Evolutionary conservation across 1,139 yeast genomes (phyloP), one percentile per base, ranked within the genome.

Genomic region (Blastobotrys capitulatus): DNA sequence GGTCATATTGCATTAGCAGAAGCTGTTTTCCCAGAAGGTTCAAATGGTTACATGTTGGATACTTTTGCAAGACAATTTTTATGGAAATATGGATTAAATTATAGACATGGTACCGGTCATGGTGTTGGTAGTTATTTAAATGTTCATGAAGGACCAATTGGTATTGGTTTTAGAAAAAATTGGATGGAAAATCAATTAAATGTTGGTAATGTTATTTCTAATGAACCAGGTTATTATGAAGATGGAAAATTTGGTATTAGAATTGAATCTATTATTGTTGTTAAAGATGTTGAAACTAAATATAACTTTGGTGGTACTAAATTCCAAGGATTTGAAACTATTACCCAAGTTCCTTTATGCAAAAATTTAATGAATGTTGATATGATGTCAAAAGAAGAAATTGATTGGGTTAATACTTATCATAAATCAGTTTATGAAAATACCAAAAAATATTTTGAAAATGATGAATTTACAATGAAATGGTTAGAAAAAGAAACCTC

Each of bases 111-210:
- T 27, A 94, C 98, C 1, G 94, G 97, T 1, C 99, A 94, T 67
- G 98, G 98, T n/a, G 82, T 94, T 47, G 98, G 97, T 3, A 76
- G 95, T 0, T 92, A 74, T 64, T 77, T 94, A 56, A 92, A 92
- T 63, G 98, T 92, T 38, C 98, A 94, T 65, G 97, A 94, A 65
- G 96, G 96, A 3, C 98, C 98, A 13, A 82, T 90, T 52, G 96
- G 97, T 9, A 85, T 92, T 60, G 94, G 96, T 1, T 79, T 82
- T 58, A 76, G 86, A 57, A 70, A 62, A n/a, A 46, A 49, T 34
- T 61, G 61, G 43, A 62, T 61, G 29, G 58, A 60, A 42, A 57
- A 60, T 38, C 68, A 77, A 1, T 73, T 86, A 52, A 70, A 76
- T 57, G 75, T 79, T 2, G 98, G 98, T 32, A 86, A 88, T 67